Evolutionary conservation across 495 filamentous ascomycete species (phyloP), one percentile per base, ranked within the genome.

Genomic region (Aspergillus asperescens): DNA sequence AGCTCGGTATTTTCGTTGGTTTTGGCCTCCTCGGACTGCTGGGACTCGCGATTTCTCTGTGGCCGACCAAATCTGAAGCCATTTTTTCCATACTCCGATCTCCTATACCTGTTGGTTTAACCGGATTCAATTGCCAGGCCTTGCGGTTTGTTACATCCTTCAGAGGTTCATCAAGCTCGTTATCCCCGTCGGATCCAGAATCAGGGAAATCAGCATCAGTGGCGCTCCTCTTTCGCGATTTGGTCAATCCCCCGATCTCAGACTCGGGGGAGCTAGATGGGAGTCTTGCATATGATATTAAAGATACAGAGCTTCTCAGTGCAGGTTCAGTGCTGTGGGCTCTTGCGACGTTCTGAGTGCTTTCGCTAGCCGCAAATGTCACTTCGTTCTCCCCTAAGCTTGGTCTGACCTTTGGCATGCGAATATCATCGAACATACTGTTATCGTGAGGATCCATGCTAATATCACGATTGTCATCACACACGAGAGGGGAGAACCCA

Each of bases 151-250:
- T 22, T 9, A 47, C 35, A 18, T 49, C 46, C 32, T 22, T 23
- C 4, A 39, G 31, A 1, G 39, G n/a, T 39, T n/a, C 46, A 19
- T 10, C 9, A 10, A 22, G 9, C 35, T 50, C 32, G 7, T 43
- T 27, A 1, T 44, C 51, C 18, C 32, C 16, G 10, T 62, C 62
- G 1, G 47, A 37, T 9, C 51, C 58, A 10, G 58, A 60, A 34
- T 66, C 62, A 13, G 65, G 47, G 2, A 70, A 43, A 2, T 59
- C 64, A 4, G 64, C 67, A 34, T 55, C 57, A 19, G 52, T 56
- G 5, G 65, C 67, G 43, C 52, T 62, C 51, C 65, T 56, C 37
- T 68, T 68, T 12, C 58, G 42, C 0, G 41, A 51, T 0, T 10
- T 41, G 3, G 18, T 31, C 31, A 38, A 31, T 8, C 37, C 20